Base-by-base conservation (phyloP, 169 alveolate species). In the Fabrea salina region DNA sequence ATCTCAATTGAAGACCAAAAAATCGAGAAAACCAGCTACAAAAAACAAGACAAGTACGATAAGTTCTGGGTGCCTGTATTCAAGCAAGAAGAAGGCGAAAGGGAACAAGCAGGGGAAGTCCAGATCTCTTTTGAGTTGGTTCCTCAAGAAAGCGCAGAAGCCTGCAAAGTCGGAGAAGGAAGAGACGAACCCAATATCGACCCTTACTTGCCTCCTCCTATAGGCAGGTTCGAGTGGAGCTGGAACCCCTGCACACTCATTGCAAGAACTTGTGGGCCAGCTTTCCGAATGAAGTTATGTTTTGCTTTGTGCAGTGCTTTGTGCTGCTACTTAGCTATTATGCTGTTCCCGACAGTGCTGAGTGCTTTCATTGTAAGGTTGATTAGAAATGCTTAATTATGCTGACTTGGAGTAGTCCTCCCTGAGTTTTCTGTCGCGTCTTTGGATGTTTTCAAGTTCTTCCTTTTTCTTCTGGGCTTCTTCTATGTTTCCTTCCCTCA, bases 201-300 rank as follows among this genome's bases (percentile, higher is more conserved):
- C 16, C 96, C 96, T 25, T 85, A 58, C 77, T 57, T 92, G 4
- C 91, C 92, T 13, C 90, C 91, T 5, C 96, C 96, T 13, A 64
- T 76, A 27, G 94, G 92, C 25, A 82, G 96, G 77, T 50, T 92
- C 37, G 71, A 83, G 39, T 92, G 86, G 82, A 32, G 90, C 0
- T 57, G 84, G 27, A 92, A 91, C 83, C 95, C 97, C 47, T 82
- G 83, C 82, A 53, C n/a, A 27, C 8, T 50, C 5, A n/a, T 53
- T 11, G 25, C 7, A n/a, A 35, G 66, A 40, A 22, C 53, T 13
- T 59, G 67, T 43, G 71, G 84, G 6, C 84, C 84, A 13, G 84
- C 19, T 22, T 35, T 78, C 51, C n/a, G 25, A 76, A 56, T 75
- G 25, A 83, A 86, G 64, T 32, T 86, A 4, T 79, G 64, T 33